Evolutionary conservation across 208 protist genomes (phyloP), one percentile per base, ranked within the genome.

Genomic region (Tritrichomonas foetus): DNA sequence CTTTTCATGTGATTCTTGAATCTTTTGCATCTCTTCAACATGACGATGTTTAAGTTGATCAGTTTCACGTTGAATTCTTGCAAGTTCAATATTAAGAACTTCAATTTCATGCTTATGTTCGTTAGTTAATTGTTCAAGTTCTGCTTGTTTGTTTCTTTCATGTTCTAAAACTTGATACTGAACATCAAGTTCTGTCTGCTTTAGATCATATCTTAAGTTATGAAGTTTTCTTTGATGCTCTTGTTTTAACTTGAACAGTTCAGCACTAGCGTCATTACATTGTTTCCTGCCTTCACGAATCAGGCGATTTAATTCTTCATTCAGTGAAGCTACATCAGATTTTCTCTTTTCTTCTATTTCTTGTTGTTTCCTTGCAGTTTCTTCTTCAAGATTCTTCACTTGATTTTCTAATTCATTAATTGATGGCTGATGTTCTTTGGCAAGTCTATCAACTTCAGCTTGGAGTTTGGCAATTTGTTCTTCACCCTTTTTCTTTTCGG

Each of bases 1-100:
- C 30, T 89, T 89, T 47, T 89, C 14, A 49, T 89, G 78, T 27
- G 53, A 27, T 89, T 53, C 78, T 27, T 89, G 41, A n/a, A 89
- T n/a, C 30, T 89, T 44, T 39, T 44, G 20, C 41, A 57, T 89
- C 39, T 20, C 41, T 57, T 89, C 78, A 39, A 53, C 16, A 20
- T 89, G 41, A 11, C 27, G 41, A 13, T 89, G 47, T 36, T 33
- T 9, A 16, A 89, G 33, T 33, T 89, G 47, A 57, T 89, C 78
- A 41, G 41, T 89, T 50, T 89, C 41, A 14, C 39, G 20, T 39
- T 89, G 41, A 9, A 57, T 89, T 50, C 39, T 20, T 39, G 53
- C 20, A 20, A 89, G 16, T 57, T 89, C 78, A 3, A 89, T 89
- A 39, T 89, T 57, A 11, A 57, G 8, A 41, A 89, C 9, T 57